Evolutionary conservation across 192 early-diverging fungal species (phyloP).

Genomic region (Mortierella antarctica): DNA sequence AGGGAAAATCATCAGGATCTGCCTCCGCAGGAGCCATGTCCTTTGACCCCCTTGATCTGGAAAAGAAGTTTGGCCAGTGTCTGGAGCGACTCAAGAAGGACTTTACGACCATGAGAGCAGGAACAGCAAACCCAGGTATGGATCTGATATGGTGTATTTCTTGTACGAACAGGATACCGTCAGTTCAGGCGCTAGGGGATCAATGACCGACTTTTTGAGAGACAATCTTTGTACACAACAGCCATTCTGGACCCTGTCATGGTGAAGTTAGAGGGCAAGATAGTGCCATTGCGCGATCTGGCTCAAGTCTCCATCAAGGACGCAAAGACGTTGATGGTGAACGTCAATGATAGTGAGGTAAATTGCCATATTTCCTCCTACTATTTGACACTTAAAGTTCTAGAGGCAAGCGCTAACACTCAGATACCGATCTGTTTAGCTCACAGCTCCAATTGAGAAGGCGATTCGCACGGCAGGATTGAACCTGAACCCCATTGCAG

Average conservation of each 20-base stretch:
- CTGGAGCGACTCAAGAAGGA: constrained; percentile 73
- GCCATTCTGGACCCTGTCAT: constrained; percentile 78
- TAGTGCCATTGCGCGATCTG: constrained; percentile 69
- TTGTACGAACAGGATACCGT: neutral
- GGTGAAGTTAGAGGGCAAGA: constrained; percentile 67
- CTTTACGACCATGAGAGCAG: constrained; percentile 70
- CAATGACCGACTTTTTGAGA: too few species aligned
- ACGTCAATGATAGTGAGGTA: constrained; percentile 80
- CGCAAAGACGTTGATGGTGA: constrained; percentile 82
- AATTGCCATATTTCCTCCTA: neutral
- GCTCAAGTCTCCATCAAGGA: constrained; percentile 87
- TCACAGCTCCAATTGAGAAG: constrained; percentile 70
- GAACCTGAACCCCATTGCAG: constrained; percentile 82
- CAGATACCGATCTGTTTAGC: constrained; percentile 19
- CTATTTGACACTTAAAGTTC: neutral
- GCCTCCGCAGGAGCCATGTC: constrained; percentile 13
- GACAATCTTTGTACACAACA: constrained; percentile 6
- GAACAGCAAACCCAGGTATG: constrained; percentile 79
- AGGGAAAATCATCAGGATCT: constrained; percentile 13
- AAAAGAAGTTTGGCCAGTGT: constrained; percentile 66
- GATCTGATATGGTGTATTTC: neutral
- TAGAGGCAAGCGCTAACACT: too few species aligned
- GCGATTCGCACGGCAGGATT: constrained; percentile 82
- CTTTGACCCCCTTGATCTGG: constrained; percentile 70
- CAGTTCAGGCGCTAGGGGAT: too few species aligned